phyloP scores from a whole-genome alignment of 2,329 filamentous ascomycete genomes.

The Diaporthe vaccinii region DNA sequence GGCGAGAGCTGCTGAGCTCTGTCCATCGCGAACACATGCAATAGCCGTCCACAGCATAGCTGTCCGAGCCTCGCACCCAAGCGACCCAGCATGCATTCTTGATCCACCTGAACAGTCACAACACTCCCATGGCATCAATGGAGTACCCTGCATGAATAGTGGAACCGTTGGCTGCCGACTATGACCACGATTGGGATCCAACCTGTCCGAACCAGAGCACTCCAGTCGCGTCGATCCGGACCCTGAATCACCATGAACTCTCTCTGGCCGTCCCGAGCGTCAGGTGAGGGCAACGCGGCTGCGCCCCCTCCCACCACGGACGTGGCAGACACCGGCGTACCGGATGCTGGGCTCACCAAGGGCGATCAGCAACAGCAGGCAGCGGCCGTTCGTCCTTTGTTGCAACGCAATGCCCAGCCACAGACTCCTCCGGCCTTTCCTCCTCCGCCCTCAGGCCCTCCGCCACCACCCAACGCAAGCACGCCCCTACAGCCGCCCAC shows the following conservation, averaged over 20 bases:
- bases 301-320: conserved; percentile 31
- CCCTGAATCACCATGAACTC: conserved; percentile 42
- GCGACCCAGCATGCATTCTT: conserved; percentile 22
- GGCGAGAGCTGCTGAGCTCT: background rate
- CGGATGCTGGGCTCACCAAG: conserved; percentile 30
- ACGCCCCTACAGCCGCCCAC: conserved; percentile 54
- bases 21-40: background rate
- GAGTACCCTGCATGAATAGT: conserved; percentile 13
- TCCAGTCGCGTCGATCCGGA: conserved; percentile 25
- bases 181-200: conserved; percentile 32
- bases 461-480: conserved; percentile 45
- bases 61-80: conserved; percentile 6
- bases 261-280: conserved; percentile 41
- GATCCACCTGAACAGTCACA: conserved; percentile 7
- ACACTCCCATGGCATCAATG: background rate
- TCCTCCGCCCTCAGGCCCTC: conserved; percentile 44
- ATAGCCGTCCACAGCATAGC: background rate
- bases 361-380: conserved; percentile 27
- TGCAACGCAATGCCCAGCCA: conserved; percentile 49
- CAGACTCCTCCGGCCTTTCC: conserved; percentile 41
- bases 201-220: conserved; percentile 29
- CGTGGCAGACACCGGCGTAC: conserved; percentile 30
- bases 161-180: conserved; percentile 14
- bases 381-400: conserved; percentile 45
- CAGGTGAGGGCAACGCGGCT: conserved; percentile 34